Percentiles rank a stretch among this genome's conserved stretches.
phyloP scores from a whole-genome alignment of 768 basidiomycete species.

The Dacryopinax primogenitus region DNA sequence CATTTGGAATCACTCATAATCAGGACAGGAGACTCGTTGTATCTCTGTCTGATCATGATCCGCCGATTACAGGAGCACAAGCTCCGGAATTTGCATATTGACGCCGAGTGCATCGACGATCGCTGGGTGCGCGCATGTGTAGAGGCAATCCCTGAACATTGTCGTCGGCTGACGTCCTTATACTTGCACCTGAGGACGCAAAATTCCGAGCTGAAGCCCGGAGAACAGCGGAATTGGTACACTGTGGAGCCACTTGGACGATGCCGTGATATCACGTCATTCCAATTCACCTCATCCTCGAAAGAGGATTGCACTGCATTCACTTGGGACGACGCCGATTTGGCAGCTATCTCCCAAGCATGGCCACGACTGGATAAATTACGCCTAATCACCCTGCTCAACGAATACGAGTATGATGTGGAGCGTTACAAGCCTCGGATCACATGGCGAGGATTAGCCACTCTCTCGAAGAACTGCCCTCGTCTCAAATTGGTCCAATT shows the following conservation, averaged over 20 bases:
- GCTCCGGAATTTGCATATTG: background rate
- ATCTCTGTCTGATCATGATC: background rate
- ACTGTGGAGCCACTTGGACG: background rate
- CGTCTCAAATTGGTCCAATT: background rate
- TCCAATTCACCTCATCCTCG: background rate
- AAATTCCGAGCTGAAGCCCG: background rate
- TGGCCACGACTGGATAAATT: background rate
- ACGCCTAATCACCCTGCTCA: background rate
- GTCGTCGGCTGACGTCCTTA: background rate
- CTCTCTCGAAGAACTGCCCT: background rate
- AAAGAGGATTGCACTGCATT: background rate
- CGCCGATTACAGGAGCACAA: background rate
- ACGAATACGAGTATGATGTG: background rate
- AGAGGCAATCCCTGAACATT: background rate
- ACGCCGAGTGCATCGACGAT: background rate
- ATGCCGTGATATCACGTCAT: background rate
- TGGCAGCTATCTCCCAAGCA: background rate
- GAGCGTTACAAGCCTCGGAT: background rate
- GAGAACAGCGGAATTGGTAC: background rate
- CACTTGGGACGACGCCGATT: background rate
- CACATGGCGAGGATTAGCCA: background rate
- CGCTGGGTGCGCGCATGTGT: background rate
- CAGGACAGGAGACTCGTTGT: background rate
- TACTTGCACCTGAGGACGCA: background rate
- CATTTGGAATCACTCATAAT: background rate